phyloP scores from a whole-genome alignment of 1,284 basidiomycete species.

The Vanrija sp. region DNA sequence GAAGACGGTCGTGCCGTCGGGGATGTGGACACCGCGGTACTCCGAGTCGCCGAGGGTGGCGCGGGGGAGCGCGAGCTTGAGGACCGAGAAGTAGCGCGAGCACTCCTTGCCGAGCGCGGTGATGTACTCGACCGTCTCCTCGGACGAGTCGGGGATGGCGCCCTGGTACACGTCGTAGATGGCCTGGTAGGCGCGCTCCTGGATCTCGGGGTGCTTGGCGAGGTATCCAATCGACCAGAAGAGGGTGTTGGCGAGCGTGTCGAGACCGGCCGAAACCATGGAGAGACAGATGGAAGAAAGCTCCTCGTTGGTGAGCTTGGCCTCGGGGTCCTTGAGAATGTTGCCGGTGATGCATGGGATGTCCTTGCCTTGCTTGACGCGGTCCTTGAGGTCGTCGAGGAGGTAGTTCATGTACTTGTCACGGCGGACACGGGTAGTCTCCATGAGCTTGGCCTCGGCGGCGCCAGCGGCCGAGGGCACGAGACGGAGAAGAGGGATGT shows the following conservation, averaged over 20 bases:
- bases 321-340: conserved; percentile 21
- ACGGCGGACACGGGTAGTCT: conserved; percentile 7
- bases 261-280: conserved; percentile 21
- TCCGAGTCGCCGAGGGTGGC: conserved; percentile 16
- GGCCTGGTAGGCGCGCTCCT: conserved; percentile 17
- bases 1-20: conserved; percentile 35
- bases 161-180: conserved; percentile 10
- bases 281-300: conserved; percentile 21
- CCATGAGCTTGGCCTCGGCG: not conserved
- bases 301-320: conserved; percentile 14
- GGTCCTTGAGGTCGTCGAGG: conserved; percentile 16
- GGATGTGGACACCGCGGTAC: conserved; percentile 34
- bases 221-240: conserved; percentile 20
- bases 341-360: conserved; percentile 18
- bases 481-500: conserved; percentile 15
- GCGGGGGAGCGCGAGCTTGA: conserved; percentile 21
- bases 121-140: conserved; percentile 17
- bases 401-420: conserved; percentile 18
- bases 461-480: conserved; percentile 1
- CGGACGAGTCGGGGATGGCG: conserved; percentile 11
- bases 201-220: conserved; percentile 17
- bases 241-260: conserved; percentile 21
- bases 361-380: conserved; percentile 15
- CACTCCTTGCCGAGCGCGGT: conserved; percentile 13
- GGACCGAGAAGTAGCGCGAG: conserved; percentile 20